Conservation (phyloP, 768 basidiomycete species). For the Russula vinacea region DNA sequence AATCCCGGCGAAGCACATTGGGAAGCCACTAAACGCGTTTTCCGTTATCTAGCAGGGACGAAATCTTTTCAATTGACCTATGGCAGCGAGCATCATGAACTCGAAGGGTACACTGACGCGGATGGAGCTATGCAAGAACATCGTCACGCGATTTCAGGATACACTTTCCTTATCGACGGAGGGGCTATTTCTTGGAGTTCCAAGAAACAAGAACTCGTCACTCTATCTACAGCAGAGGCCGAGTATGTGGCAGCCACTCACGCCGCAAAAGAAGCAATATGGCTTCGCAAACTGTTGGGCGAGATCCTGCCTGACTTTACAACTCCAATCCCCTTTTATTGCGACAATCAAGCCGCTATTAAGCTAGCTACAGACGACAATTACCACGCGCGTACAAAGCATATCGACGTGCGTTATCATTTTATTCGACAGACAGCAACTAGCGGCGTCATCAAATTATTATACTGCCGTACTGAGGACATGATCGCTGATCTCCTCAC, state of each 20-base stretch:
- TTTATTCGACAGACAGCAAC: not conserved
- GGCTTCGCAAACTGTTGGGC: not conserved
- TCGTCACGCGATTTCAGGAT: conserved; percentile 36
- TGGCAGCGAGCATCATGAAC: not conserved
- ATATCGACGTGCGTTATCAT: conserved; percentile 12
- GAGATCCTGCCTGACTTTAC: not conserved
- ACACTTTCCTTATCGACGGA: conserved; percentile 36
- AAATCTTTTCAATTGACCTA: not conserved
- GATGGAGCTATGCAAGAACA: conserved; percentile 34
- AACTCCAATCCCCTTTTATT: not conserved
- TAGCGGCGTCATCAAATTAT: not conserved
- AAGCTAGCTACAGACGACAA: conserved; percentile 1
- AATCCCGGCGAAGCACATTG: not conserved
- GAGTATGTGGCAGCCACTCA: conserved; percentile 6
- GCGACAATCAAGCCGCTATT: conserved; percentile 17
- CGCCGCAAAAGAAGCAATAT: conserved; percentile 5
- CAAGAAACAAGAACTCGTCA: conserved; percentile 8
- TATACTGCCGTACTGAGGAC: not conserved
- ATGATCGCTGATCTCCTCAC: not conserved
- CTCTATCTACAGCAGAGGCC: conserved; percentile 3
- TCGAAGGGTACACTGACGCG: not conserved
- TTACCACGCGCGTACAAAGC: conserved; percentile 13
- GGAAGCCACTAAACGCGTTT: not conserved
- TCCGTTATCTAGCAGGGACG: not conserved
- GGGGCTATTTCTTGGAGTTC: conserved; percentile 37